A percentile compares a stretch with the other conserved stretches of the same genome.
phyloP scores from a whole-genome alignment of 768 basidiomycete species.

The Panaeolus papilionaceus region DNA sequence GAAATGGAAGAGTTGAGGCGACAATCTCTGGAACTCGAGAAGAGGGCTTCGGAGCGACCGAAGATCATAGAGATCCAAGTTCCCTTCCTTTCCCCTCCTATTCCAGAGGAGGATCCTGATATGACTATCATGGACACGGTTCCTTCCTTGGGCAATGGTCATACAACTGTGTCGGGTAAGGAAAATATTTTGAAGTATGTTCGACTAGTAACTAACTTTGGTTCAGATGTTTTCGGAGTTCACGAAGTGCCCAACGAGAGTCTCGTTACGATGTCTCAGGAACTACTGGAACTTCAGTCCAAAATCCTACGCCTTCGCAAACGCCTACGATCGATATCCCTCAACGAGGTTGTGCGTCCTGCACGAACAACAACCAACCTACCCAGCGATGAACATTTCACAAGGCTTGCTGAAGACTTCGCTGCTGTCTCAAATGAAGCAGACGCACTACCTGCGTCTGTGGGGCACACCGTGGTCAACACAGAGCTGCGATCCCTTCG shows the following conservation, averaged over 20 bases:
- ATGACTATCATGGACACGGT: background rate
- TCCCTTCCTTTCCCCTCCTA: background rate
- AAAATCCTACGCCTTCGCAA: constrained; percentile 62
- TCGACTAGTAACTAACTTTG: constrained; percentile 13
- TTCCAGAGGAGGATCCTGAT: constrained; percentile 1
- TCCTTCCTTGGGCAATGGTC: background rate
- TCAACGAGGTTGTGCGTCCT: constrained; percentile 60
- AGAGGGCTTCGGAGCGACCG: constrained; percentile 26
- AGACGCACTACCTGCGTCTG: constrained; percentile 49
- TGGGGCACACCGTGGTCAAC: constrained; percentile 48
- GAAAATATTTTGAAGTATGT: background rate
- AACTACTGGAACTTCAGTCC: constrained; percentile 51
- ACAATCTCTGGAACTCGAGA: constrained; percentile 30
- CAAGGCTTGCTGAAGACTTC: constrained; percentile 55
- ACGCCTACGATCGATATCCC: constrained; percentile 63
- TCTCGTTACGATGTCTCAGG: constrained; percentile 40
- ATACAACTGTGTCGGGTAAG: constrained; percentile 21
- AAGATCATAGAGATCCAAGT: constrained; percentile 12
- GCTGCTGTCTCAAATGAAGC: constrained; percentile 50
- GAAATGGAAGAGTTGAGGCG: constrained; percentile 32
- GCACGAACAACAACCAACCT: constrained; percentile 48
- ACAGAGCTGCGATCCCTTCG: constrained; percentile 68
- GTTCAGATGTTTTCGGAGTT: constrained; percentile 64
- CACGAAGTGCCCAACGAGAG: constrained; percentile 40
- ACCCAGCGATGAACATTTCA: constrained; percentile 55